phyloP scores from a whole-genome alignment of 805 yeast genomes.

The Candida takata region DNA sequence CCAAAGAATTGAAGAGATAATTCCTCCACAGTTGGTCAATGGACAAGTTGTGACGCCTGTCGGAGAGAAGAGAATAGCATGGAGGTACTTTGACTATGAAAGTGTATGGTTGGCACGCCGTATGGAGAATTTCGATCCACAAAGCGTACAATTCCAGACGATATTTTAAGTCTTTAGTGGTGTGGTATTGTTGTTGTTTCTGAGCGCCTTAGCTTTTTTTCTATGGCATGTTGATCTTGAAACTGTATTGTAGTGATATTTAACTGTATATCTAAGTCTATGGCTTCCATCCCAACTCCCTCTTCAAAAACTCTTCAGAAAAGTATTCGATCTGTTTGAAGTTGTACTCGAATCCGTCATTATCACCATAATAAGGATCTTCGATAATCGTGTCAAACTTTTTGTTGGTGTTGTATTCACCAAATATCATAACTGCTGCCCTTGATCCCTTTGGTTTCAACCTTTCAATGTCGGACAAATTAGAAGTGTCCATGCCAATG shows the following conservation, averaged over 20 bases:
- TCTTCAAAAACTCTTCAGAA: slow-evolving; percentile 58
- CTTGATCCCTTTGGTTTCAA: slow-evolving; percentile 44
- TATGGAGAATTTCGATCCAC: slow-evolving; percentile 43
- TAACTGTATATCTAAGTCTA: background rate
- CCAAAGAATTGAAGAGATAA: slow-evolving; percentile 47
- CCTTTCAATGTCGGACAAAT: slow-evolving; percentile 42
- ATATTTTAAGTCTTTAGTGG: slow-evolving; percentile 4
- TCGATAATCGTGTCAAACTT: slow-evolving; percentile 53
- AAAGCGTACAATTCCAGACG: slow-evolving; percentile 16
- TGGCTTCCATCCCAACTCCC: slow-evolving; percentile 28
- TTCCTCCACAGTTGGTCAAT: slow-evolving; percentile 16
- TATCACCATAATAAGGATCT: slow-evolving; percentile 93
- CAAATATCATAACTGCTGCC: slow-evolving; percentile 58
- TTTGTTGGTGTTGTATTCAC: slow-evolving; percentile 63
- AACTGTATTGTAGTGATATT: background rate
- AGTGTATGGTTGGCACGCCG: slow-evolving; percentile 59
- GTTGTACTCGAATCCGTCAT: slow-evolving; percentile 72
- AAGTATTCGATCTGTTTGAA: slow-evolving; percentile 72
- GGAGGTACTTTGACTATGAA: slow-evolving; percentile 84
- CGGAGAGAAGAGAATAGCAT: slow-evolving; percentile 37
- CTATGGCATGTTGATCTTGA: background rate
- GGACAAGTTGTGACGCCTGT: slow-evolving; percentile 27
- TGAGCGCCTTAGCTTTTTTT: too few relatives aligned
- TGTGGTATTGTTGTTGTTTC: too few relatives aligned
- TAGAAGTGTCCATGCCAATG: slow-evolving; percentile 65